These are phyloP conservation scores for Diplodia scrobiculata DNA, from an alignment of 2,329 filamentous ascomycete species.

Conservation along the genomic window DNA sequence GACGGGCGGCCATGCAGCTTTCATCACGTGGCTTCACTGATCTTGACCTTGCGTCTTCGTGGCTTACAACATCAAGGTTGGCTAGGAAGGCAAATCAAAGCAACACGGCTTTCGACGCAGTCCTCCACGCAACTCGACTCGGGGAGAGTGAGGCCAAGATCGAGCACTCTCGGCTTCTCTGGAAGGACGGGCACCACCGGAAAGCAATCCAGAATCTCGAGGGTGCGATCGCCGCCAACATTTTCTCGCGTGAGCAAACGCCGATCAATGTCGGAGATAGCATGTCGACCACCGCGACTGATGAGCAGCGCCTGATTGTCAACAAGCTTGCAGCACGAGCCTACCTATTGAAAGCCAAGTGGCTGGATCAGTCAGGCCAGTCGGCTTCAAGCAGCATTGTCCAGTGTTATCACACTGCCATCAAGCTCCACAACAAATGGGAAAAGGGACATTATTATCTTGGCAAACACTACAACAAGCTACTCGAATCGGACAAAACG, in stretches of 20 bases:
- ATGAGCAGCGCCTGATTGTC: slow-evolving; percentile 48
- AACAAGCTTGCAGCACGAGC: slow-evolving; percentile 73
- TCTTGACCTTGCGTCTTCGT: slow-evolving; percentile 76
- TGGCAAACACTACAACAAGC: slow-evolving; percentile 94
- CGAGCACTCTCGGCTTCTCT: slow-evolving; percentile 88
- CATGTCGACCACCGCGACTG: slow-evolving; percentile 9
- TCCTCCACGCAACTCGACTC: slow-evolving; percentile 81
- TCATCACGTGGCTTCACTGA: slow-evolving; percentile 69
- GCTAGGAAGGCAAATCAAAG: slow-evolving; percentile 82
- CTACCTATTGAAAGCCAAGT: slow-evolving; percentile 88
- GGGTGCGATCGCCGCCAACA: slow-evolving; percentile 77
- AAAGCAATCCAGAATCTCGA: slow-evolving; percentile 93
- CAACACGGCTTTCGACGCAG: slow-evolving; percentile 89
- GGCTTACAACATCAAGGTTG: slow-evolving; percentile 81
- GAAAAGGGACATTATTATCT: slow-evolving; percentile 98
- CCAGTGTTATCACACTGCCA: slow-evolving; percentile 78
- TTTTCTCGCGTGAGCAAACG: slow-evolving; percentile 57
- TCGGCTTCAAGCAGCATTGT: slow-evolving; percentile 80
- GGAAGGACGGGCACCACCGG: slow-evolving; percentile 88
- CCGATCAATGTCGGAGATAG: slow-evolving; percentile 6
- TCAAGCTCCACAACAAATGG: slow-evolving; percentile 71
- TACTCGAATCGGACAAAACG: slow-evolving; percentile 83
- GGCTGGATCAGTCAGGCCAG: slow-evolving; percentile 93
- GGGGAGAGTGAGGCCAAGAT: slow-evolving; percentile 87
- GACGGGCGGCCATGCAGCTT: slow-evolving; percentile 83